Evolutionary conservation across 352 stramenopile species (phyloP).

Genomic region (Phytophthora citricola): DNA sequence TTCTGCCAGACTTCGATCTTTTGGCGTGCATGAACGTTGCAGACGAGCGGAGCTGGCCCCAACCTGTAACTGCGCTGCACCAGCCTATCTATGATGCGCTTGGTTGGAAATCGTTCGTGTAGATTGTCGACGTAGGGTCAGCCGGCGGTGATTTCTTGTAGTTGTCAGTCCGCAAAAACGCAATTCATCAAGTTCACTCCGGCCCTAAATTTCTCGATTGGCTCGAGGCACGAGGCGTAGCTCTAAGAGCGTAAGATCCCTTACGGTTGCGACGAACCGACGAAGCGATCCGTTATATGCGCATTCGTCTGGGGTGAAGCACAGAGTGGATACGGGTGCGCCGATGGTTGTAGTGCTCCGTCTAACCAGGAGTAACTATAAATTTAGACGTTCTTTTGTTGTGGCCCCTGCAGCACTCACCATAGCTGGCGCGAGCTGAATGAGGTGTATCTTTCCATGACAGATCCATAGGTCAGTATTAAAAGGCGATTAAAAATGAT

Average conservation of each 20-base stretch:
- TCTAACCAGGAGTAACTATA: too few species aligned
- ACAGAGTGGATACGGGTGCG: too few species aligned
- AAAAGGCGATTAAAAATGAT: too few species aligned
- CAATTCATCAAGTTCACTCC: conserved; percentile 5
- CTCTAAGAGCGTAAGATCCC: neutral
- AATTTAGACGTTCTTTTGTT: too few species aligned
- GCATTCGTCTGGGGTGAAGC: too few species aligned
- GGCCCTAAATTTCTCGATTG: conserved; percentile 14
- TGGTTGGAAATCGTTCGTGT: conserved; percentile 6
- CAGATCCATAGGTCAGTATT: too few species aligned
- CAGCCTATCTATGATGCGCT: neutral
- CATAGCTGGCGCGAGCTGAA: too few species aligned
- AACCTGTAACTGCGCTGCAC: neutral
- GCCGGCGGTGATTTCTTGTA: neutral
- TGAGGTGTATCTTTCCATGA: too few species aligned
- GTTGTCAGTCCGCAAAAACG: neutral
- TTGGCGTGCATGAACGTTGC: conserved; percentile 14
- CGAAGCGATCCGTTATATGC: too few species aligned
- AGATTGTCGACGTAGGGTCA: neutral
- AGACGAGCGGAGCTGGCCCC: conserved; percentile 8
- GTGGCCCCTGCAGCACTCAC: too few species aligned
- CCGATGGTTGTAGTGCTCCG: too few species aligned
- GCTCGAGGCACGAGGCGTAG: conserved; percentile 7
- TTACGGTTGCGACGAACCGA: too few species aligned
- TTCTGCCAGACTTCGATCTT: neutral